Conservation (phyloP, 2,329 filamentous ascomycete species). For the Dryadomyces quercus-mongolicae region DNA sequence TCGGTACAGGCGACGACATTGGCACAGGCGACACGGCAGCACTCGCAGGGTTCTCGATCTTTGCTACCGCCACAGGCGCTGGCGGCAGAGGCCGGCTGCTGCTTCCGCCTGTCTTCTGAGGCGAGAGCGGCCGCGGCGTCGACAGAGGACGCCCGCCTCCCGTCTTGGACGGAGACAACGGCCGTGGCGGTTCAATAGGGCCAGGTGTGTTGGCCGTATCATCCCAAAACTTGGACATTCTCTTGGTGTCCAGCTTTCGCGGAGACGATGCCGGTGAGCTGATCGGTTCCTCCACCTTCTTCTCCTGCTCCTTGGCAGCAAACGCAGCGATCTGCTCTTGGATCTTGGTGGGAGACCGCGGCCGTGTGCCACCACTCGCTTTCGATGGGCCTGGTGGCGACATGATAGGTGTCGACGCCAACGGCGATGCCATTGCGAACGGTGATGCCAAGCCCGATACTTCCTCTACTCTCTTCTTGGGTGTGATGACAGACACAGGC, state of each 20-base stretch:
- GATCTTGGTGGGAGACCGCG: constrained; percentile 19
- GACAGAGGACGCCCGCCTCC: constrained; percentile 8
- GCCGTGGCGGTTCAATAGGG: constrained; percentile 17
- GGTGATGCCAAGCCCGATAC: too few relatives aligned
- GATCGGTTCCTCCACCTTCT: constrained; percentile 19
- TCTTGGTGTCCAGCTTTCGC: constrained; percentile 44
- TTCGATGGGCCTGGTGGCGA: constrained; percentile 16
- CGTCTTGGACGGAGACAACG: constrained; percentile 19
- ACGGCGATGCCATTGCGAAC: constrained; percentile 11
- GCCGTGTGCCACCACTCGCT: constrained; percentile 8
- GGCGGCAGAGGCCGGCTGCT: neutral
- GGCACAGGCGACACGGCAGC: neutral
- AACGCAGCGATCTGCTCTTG: constrained; percentile 20
- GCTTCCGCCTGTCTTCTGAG: neutral
- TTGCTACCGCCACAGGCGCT: neutral
- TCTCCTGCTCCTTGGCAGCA: constrained; percentile 15
- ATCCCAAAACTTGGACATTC: constrained; percentile 46
- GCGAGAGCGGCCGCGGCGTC: neutral
- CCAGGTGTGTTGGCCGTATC: constrained; percentile 20
- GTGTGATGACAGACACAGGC: constrained; percentile 11
- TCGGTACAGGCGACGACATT: too few relatives aligned
- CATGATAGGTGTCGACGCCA: constrained; percentile 14
- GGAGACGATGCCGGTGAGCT: constrained; percentile 38
- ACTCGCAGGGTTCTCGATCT: neutral
- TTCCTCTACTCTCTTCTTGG: constrained; percentile 8